Base-by-base conservation (phyloP, 371 early-diverging fungal genomes). In the Apophysomyces variabilis region DNA sequence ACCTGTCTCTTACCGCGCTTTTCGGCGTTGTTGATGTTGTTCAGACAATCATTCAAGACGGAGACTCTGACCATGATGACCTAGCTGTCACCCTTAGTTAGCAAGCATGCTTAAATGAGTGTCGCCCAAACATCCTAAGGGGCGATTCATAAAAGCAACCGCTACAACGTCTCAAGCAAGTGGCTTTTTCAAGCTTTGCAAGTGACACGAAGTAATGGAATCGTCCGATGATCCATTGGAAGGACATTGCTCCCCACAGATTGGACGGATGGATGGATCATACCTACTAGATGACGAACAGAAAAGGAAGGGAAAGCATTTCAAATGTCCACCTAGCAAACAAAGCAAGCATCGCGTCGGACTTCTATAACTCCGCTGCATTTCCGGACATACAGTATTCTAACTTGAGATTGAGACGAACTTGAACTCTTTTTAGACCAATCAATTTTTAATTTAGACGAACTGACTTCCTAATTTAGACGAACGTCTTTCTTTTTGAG, bases 1-100 rank as follows among this genome's bases (percentile, higher is more conserved):
- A 99, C 97, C 85, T 98, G 96, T 74, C 97, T 91, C 90, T 96
- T 97, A 69, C 97, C 98, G 58, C 73, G 70, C 44, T 64, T 65
- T 54, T 68, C 68, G 43, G 67, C 66, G 81, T 99, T 99, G 92
- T 92, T 93, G 85, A 99, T 99, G 88, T 89, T 90, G 90, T 95
- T 98, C 71, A 97, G 88, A 87, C 94, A 93, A 85, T 96, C 96
- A 90, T 91, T 91, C 85, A 72, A 65, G 50, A 76, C 76, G 50
- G 76, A 76, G 57, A 72, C 70, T 38, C 38, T 50, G 38, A 50
- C 54, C 54, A 50, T 50, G 54, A 21, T 50, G 54, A 50, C 54
- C 54, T 50, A 50, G 54, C 5, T 21, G 54, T 50, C 54, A 50
- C 54, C 45, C 37, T 50, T 45, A 32, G 54, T 62, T 62, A 60